Base-by-base conservation (phyloP, 768 basidiomycete genomes). In the Hygrocybe coccinea region DNA sequence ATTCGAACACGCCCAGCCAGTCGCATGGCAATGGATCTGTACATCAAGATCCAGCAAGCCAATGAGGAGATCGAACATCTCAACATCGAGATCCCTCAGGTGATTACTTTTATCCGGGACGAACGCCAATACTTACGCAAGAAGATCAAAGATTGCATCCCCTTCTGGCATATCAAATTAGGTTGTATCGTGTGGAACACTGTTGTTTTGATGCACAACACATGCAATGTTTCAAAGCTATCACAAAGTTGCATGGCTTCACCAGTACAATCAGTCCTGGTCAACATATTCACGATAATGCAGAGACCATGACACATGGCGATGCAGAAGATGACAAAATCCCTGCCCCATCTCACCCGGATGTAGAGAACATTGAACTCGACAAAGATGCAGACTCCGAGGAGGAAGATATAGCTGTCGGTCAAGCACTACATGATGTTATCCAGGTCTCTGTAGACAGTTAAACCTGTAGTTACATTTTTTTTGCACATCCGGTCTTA, bases 21-120 rank as follows among this genome's bases (percentile, higher is more conserved):
- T 19, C 64, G 63, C 5, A n/a, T 41, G 0, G 54, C 58, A 0
- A 66, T 65, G 53, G 59, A 61, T 14, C 17, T 45, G 1, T 61
- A 56, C 29, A 68, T 63, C 46, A 62, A 66, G 44, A 58, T 61
- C 0, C 37, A 53, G 6, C 52, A 54, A 3, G 69, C 69, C 1
- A n/a, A 54, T 2, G 69, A 70, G 49, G 67, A 68, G 50, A 59
- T 68, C 1, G n/a, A 25, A 0, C 53, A 53, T 5, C 54, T 65
- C 21, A 62, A 68, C 36, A 45, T 69, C 8, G 66, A 70, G 54
- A 59, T 69, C 12, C 29, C 10, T 2, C 51, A 62, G 5, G 19
- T 70, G 0, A 21, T 56, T 5, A 67, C 61, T 0, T 65, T 58
- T 43, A 62, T 64, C 9, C 41, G 57, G 7, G 57, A 60, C 14